Evolutionary conservation across 2,329 filamentous ascomycete species (phyloP).

Genomic region (Blastomyces parvus): DNA sequence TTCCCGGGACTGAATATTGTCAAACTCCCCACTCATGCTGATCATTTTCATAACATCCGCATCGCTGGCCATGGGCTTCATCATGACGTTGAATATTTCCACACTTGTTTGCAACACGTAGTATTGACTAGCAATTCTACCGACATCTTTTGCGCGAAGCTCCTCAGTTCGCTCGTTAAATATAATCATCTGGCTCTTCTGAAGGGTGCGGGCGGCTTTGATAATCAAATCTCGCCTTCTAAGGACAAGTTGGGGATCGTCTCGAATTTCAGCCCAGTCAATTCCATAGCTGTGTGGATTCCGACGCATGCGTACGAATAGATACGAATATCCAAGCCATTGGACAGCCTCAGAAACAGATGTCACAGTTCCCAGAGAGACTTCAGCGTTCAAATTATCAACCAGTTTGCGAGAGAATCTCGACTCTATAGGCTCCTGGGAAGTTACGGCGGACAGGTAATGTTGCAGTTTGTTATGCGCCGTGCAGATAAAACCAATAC

Average conservation of each 20-base stretch:
- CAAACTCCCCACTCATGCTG: conserved; percentile 93
- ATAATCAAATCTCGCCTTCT: conserved; percentile 77
- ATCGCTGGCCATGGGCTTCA: conserved; percentile 75
- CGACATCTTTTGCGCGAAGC: conserved; percentile 85
- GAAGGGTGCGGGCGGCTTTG: conserved; percentile 74
- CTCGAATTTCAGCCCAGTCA: conserved; percentile 79
- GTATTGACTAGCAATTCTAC: conserved; percentile 92
- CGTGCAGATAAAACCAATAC: conserved; percentile 97
- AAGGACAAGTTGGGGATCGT: conserved; percentile 81
- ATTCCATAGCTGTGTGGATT: conserved; percentile 91
- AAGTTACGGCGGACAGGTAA: conserved; percentile 85
- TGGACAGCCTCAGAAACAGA: conserved; percentile 88
- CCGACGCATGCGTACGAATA: conserved; percentile 92
- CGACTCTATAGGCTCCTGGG: conserved; percentile 96
- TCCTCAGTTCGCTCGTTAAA: conserved; percentile 94
- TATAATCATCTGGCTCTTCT: conserved; percentile 96
- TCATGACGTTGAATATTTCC: conserved; percentile 92
- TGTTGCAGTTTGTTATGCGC: conserved; percentile 88
- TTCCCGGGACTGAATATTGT: conserved; percentile 89
- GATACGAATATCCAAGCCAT: conserved; percentile 95
- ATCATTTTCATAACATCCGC: conserved; percentile 94
- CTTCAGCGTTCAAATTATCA: conserved; percentile 93
- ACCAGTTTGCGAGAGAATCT: conserved; percentile 87
- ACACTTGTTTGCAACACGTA: conserved; percentile 92
- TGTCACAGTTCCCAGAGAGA: conserved; percentile 86